Evolutionary conservation across 225 moss, liverwort and hornwort species (phyloP).

Genomic region (Ulota crispa): DNA sequence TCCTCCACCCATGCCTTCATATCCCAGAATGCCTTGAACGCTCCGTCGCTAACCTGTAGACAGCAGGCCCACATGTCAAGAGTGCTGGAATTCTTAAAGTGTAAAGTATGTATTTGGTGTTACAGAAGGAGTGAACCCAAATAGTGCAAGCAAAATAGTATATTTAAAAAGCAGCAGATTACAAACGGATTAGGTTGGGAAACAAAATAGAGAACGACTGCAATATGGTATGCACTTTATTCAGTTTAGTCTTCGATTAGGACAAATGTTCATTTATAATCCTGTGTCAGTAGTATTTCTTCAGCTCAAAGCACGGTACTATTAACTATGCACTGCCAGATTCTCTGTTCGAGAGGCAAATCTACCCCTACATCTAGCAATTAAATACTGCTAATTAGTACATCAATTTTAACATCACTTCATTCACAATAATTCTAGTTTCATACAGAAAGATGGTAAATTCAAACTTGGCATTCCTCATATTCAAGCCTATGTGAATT

Average conservation of each 20-base stretch:
- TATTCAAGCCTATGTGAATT: background rate
- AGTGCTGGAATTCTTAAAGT: background rate
- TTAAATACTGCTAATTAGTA: background rate
- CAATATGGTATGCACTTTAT: background rate
- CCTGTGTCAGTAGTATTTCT: background rate
- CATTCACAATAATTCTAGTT: background rate
- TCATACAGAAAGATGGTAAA: background rate
- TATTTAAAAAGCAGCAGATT: background rate
- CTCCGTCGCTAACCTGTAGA: slow-evolving; percentile 53
- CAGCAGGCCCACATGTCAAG: background rate
- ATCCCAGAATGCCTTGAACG: slow-evolving; percentile 56
- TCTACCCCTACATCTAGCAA: background rate
- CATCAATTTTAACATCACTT: background rate
- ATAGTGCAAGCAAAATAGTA: too few relatives aligned
- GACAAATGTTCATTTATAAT: background rate
- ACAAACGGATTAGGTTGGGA: background rate
- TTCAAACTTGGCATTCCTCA: background rate
- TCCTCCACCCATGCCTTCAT: slow-evolving; percentile 57
- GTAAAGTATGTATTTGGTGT: background rate
- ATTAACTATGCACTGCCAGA: background rate
- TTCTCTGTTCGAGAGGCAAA: background rate
- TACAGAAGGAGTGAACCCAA: too few relatives aligned
- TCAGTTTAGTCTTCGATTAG: too few relatives aligned
- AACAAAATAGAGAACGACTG: background rate
- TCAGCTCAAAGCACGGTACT: background rate